Base-by-base conservation (phyloP, 2,329 filamentous ascomycete species). In the Venturia effusa region DNA sequence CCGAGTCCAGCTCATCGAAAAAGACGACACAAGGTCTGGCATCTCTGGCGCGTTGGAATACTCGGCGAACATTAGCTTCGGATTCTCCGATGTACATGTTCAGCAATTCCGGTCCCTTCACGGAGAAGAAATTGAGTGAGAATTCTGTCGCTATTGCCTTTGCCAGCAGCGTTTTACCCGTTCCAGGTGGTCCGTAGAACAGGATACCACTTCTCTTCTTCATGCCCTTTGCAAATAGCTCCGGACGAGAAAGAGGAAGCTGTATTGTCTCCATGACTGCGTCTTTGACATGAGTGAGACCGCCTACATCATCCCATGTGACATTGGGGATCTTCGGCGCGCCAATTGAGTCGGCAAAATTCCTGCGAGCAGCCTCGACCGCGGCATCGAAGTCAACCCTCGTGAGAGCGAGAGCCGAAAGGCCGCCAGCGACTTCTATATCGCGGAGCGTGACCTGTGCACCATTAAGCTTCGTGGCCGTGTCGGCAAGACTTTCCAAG, bases 281-380 rank as follows among this genome's bases (percentile, higher is more conserved):
- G 68, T 96, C 92, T 78, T 97, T 97, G 74, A 97, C 92, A 70
- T 96, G 92, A 37, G 88, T 87, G 39, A 97, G 81, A 61, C 94
- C 93, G 74, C 93, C 93, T 24, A 99, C 93, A 73, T 99, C 93
- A 68, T 93, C 88, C 93, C 93, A 99, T 27, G 88, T 88, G 7
- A 99, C 94, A 67, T 96, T 97, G 7, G 93, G 94, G 67, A 97
- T 97, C 81, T 97, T 97, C 2, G 94, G 94, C 5, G 94, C 94
- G 30, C 94, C 94, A 67, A 99, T 99, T 0, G 93, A 88, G 74
- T 97, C 94, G 6, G 94, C 93, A 73, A 99, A 99, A 76, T 97
- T 97, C 81, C 97, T 97, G 63, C 94, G 87, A 0, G 94, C 94
- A 6, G 92, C 91, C 66, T 97, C 93, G 3, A 99, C 93, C 0